Base-by-base conservation (phyloP, 2,329 filamentous ascomycete species). In the Thelonectria rubi region DNA sequence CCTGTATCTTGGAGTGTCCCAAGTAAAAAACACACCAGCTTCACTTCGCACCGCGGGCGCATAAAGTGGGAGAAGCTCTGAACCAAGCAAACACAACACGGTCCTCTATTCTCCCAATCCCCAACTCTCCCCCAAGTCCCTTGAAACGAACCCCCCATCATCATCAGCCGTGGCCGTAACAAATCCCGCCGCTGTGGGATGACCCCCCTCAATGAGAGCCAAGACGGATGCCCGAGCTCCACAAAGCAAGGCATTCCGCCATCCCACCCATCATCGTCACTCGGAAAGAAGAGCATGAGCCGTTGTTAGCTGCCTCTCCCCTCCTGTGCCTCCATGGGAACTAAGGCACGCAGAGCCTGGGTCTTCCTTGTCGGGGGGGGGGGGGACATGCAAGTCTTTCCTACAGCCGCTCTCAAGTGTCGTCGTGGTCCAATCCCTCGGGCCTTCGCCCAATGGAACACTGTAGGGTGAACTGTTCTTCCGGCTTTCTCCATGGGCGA, bases 291-390 rank as follows among this genome's bases (percentile, higher is more conserved):
- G 50, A 26, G 42, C 53, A 56, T 52, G 17, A 47, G 37, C 53
- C 53, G 48, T 57, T 43, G 10, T 42, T 53, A 53, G 53, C 40
- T 56, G 34, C 26, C 17, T 57, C 12, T 42, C 34, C 26, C 26
- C 8, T 55, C 34, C 47, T 53, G 53, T 56, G 48, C 5, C 48
- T 61, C 58, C 53, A 49, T 53, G 40, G 12, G 43, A 56, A 45
- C 40, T 52, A 61, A 53, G 21, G 42, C 46, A 52, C n/a, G 48
- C 21, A 11, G 47, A 30, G 8, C 42, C 34, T 49, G 48, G 53
- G n/a, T 52, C 4, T 39, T 47, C 53, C 53, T 42, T 48, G 58
- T 48, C 26, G 43, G 34, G 12, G 3, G 10, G 7, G 26, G 26
- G 7, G 5, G 7, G 21, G n/a, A n/a, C 2, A 53, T 61, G 53